These are phyloP conservation scores for Hypoxylon sp. DNA, from an alignment of 2,329 filamentous ascomycete genomes.

Conservation along the genomic window DNA sequence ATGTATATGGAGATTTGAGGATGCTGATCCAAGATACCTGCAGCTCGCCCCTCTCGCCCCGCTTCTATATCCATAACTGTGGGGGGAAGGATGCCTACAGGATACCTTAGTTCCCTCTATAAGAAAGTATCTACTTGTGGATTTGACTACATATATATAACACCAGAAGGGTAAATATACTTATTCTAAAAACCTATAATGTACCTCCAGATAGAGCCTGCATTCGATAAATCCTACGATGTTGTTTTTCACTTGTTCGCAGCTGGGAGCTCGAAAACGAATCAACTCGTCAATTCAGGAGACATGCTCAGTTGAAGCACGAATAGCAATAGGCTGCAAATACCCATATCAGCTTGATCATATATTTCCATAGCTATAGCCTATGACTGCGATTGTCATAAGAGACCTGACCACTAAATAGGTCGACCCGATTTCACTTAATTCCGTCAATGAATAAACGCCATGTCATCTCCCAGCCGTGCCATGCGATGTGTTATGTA, in stretches of 20 bases:
- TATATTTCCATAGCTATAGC: constrained; percentile 33
- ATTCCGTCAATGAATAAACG: constrained; percentile 51
- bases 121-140: neutral
- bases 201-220: neutral
- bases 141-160: neutral
- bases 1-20: constrained; percentile 16
- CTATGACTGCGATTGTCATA: constrained; percentile 38
- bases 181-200: neutral
- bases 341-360: constrained; percentile 12
- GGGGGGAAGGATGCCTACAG: constrained; percentile 13
- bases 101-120: neutral
- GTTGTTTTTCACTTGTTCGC: neutral
- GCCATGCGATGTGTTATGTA: constrained; percentile 44
- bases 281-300: neutral
- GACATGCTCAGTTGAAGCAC: neutral
- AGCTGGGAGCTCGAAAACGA: neutral
- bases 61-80: constrained; percentile 25
- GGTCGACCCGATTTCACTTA: constrained; percentile 44
- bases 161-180: neutral
- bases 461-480: constrained; percentile 50
- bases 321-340: neutral
- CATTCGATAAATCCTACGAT: neutral
- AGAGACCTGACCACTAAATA: constrained; percentile 32
- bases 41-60: constrained; percentile 9
- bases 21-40: constrained; percentile 26